A percentile compares a stretch with the other conserved stretches of the same genome.
phyloP scores from a whole-genome alignment of 148 eudicot genomes.

The Chenopodium suecicum region DNA sequence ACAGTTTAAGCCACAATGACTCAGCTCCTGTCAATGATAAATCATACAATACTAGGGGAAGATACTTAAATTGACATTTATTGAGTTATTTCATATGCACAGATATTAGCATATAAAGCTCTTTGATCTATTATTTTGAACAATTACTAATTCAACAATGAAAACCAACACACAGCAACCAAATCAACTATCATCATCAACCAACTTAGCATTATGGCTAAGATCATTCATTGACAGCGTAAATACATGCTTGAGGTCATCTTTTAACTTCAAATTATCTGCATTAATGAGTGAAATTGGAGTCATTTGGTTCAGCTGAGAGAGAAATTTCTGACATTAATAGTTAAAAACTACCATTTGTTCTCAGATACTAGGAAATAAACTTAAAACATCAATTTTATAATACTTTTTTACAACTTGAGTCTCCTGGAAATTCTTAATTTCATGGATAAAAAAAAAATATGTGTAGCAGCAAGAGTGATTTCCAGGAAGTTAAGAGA shows the following conservation, averaged over 20 bases:
- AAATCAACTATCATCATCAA: background rate
- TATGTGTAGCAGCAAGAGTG: background rate
- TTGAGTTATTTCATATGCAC: background rate
- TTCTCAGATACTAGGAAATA: background rate
- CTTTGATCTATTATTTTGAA: background rate
- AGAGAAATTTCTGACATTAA: background rate
- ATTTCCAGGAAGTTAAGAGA: conserved; percentile 22
- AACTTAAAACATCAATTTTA: background rate
- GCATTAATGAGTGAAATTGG: background rate
- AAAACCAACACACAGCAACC: background rate
- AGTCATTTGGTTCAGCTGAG: background rate
- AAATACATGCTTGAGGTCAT: background rate
- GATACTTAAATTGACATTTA: background rate
- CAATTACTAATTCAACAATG: background rate
- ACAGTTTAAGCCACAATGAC: background rate
- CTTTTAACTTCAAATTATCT: background rate
- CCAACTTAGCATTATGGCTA: background rate
- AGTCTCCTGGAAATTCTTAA: background rate
- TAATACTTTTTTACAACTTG: background rate
- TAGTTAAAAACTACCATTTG: background rate
- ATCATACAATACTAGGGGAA: background rate
- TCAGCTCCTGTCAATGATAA: background rate
- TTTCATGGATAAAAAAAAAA: background rate
- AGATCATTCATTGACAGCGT: background rate
- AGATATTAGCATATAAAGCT: background rate